Evolutionary conservation across 495 filamentous ascomycete species (phyloP).

Genomic region (Penicillium waksmanii): DNA sequence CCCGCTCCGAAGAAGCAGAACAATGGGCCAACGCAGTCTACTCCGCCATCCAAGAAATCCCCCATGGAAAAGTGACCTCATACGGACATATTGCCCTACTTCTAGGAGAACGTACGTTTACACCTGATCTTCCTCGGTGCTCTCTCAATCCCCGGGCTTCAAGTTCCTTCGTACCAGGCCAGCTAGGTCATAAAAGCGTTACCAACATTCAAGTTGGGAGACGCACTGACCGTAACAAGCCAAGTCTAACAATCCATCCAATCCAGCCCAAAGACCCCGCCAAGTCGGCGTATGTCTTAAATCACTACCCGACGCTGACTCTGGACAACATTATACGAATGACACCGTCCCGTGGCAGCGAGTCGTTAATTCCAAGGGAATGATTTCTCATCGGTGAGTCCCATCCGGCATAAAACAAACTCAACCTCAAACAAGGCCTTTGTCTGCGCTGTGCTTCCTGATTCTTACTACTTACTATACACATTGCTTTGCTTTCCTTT

Average conservation of each 20-base stretch:
- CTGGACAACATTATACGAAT: slow-evolving; percentile 60
- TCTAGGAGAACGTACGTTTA: slow-evolving; percentile 68
- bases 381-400: slow-evolving; percentile 78
- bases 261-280: slow-evolving; percentile 65
- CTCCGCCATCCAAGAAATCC: slow-evolving; percentile 80
- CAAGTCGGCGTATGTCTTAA: slow-evolving; percentile 91
- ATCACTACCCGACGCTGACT: slow-evolving; percentile 63
- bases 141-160: too few species aligned
- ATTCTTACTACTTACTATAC: too few species aligned
- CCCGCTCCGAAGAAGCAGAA: slow-evolving; percentile 80
- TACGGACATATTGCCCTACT: slow-evolving; percentile 88
- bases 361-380: slow-evolving; percentile 83
- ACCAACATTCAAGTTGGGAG: neutral
- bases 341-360: slow-evolving; percentile 92
- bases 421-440: too few species aligned
- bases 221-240: neutral
- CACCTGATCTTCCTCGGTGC: too few species aligned
- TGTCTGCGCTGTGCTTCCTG: too few species aligned
- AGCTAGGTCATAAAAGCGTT: neutral
- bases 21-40: slow-evolving; percentile 87
- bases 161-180: too few species aligned
- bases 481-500: too few species aligned
- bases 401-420: neutral
- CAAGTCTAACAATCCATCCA: neutral
- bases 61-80: slow-evolving; percentile 77